These are phyloP conservation scores for Venturia asperata DNA, from an alignment of 2,329 filamentous ascomycete species.

Conservation along the genomic window DNA sequence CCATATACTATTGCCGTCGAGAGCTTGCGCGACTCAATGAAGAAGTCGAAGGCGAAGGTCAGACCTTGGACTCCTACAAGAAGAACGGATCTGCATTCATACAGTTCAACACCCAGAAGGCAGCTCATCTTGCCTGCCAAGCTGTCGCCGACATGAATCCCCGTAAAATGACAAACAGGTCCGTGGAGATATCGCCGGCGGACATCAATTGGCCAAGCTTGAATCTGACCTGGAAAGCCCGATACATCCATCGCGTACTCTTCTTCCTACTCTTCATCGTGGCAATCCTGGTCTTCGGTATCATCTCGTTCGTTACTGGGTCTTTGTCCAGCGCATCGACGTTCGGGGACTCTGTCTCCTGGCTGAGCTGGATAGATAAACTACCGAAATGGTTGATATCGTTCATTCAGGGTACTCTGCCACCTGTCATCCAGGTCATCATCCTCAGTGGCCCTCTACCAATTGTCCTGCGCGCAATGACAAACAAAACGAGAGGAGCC, in stretches of 20 bases:
- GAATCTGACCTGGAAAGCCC: conserved; percentile 90
- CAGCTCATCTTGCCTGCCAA: conserved; percentile 97
- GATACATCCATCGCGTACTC: conserved; percentile 66
- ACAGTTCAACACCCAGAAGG: conserved; percentile 96
- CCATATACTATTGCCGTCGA: conserved; percentile 82
- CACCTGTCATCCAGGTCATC: conserved; percentile 69
- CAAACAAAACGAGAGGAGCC: conserved; percentile 62
- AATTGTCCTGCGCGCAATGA: conserved; percentile 66
- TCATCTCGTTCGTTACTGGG: conserved; percentile 82
- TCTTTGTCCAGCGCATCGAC: conserved; percentile 69
- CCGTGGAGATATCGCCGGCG: conserved; percentile 87
- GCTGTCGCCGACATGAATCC: conserved; percentile 84
- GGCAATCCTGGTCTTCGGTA: conserved; percentile 82
- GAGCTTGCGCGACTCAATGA: conserved; percentile 84
- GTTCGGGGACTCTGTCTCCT: conserved; percentile 56
- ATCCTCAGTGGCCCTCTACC: conserved; percentile 64
- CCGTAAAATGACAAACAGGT: conserved; percentile 83
- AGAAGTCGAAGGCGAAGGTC: conserved; percentile 76
- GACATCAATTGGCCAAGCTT: conserved; percentile 98
- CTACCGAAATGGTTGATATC: conserved; percentile 56
- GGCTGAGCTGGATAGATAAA: conserved; percentile 62
- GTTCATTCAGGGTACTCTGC: conserved; percentile 77
- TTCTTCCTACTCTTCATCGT: conserved; percentile 65
- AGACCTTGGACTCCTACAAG: conserved; percentile 75
- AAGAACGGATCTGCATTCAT: conserved; percentile 96